These are phyloP conservation scores for Carpinus viminea DNA, from an alignment of 306 rosid genomes.

Conservation along the genomic window DNA sequence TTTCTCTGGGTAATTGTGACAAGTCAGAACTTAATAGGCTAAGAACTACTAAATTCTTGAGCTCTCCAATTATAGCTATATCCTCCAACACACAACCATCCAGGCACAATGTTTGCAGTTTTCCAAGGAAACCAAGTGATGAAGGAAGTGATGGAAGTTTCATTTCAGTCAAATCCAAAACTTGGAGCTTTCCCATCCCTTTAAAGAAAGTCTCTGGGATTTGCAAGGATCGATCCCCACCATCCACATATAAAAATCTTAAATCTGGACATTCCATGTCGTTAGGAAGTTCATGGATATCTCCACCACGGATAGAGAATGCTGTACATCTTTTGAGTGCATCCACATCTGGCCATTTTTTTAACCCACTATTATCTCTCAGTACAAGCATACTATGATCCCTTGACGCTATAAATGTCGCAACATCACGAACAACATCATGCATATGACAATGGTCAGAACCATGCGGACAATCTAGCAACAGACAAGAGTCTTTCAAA, in stretches of 20 bases:
- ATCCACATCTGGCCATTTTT: not conserved
- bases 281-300: not conserved
- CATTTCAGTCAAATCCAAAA: not conserved
- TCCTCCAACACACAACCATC: not conserved
- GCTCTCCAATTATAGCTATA: not conserved
- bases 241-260: rapidly evolving
- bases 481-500: not conserved
- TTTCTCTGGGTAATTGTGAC: not conserved
- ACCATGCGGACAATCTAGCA: not conserved
- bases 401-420: not conserved
- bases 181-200: conserved; percentile 1
- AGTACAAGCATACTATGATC: not conserved
- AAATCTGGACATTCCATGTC: not conserved
- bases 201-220: conserved; percentile 1
- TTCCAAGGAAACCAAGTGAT: not conserved
- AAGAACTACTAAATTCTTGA: conserved; percentile 16
- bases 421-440: conserved; percentile 13
- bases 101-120: not conserved
- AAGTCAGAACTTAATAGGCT: rapidly evolving
- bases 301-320: rapidly evolving
- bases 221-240: not conserved
- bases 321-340: not conserved
- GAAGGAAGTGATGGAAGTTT: not conserved
- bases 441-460: not conserved
- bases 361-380: rapidly evolving